Evolutionary conservation across 2,329 filamentous ascomycete genomes (phyloP).

Genomic region (Chaetothyriales sp.): DNA sequence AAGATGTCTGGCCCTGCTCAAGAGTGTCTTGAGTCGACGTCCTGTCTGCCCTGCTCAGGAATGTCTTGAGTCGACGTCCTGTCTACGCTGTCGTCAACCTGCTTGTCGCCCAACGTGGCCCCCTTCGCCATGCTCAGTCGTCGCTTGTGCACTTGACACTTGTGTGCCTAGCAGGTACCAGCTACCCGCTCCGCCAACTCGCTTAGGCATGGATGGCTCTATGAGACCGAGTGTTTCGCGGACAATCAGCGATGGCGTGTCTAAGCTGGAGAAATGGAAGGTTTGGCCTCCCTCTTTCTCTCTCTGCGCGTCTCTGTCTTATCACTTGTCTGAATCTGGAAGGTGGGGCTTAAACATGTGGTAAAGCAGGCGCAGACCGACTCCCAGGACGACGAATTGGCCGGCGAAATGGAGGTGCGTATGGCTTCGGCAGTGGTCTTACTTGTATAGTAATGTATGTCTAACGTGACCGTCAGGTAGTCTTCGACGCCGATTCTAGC

Average conservation of each 20-base stretch:
- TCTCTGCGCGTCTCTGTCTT: too few species aligned
- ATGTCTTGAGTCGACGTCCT: background rate
- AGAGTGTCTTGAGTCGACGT: background rate
- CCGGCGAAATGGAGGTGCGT: slow-evolving; percentile 20
- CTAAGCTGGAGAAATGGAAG: background rate
- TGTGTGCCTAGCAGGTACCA: too few species aligned
- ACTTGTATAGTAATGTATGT: background rate
- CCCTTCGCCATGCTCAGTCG: too few species aligned
- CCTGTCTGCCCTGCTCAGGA: background rate
- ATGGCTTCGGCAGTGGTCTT: background rate
- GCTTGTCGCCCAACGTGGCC: too few species aligned
- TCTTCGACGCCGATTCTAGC: slow-evolving; percentile 39
- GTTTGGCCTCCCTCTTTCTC: background rate
- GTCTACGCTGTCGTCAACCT: background rate
- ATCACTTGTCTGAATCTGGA: background rate
- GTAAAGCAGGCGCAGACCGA: background rate
- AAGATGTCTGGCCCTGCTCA: background rate
- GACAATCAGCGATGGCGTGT: too few species aligned
- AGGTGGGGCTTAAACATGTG: background rate
- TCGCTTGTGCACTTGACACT: too few species aligned
- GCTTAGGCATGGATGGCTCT: too few species aligned
- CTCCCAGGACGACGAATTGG: slow-evolving; percentile 23
- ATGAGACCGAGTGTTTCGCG: too few species aligned
- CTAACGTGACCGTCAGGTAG: slow-evolving; percentile 31
- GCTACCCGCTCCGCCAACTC: too few species aligned